Conservation (phyloP, 495 filamentous ascomycete genomes). For the Penicillium malachiteum region DNA sequence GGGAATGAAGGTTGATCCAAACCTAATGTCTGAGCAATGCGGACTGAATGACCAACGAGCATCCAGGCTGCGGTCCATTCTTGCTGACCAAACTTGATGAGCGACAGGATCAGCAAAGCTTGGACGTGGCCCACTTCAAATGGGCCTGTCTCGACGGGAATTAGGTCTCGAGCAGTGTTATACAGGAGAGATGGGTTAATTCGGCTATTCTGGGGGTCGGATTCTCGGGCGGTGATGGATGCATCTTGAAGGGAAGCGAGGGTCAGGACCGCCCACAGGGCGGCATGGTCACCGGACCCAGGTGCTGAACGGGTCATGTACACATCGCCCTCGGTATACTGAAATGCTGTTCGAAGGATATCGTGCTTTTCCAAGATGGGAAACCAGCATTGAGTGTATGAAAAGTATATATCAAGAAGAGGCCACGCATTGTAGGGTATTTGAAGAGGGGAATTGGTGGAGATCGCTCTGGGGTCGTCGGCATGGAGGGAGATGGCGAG, state of each 20-base stretch:
- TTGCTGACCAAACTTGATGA: constrained; percentile 57
- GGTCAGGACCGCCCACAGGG: constrained; percentile 61
- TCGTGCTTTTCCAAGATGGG: constrained; percentile 71
- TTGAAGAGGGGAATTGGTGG: constrained; percentile 24
- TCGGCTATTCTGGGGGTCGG: constrained; percentile 14
- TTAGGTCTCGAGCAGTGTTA: constrained; percentile 50
- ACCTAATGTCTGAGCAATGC: constrained; percentile 50
- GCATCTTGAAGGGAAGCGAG: constrained; percentile 49
- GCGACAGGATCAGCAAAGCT: constrained; percentile 58
- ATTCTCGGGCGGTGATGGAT: constrained; percentile 39
- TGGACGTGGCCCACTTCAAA: constrained; percentile 61
- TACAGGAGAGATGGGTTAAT: constrained; percentile 45
- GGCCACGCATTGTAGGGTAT: constrained; percentile 50
- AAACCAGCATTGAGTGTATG: constrained; percentile 72
- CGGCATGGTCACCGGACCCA: constrained; percentile 56
- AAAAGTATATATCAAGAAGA: constrained; percentile 70
- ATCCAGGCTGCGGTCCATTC: constrained; percentile 57
- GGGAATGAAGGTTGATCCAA: constrained; percentile 26
- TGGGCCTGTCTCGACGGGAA: constrained; percentile 53
- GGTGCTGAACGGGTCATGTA: constrained; percentile 23
- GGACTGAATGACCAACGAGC: constrained; percentile 59
- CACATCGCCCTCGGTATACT: constrained; percentile 41
- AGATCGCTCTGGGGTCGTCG: constrained; percentile 14
- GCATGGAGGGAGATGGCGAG: constrained; percentile 4
- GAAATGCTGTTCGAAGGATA: constrained; percentile 51